Evolutionary conservation across 257 asterid species (phyloP).

Genomic region (Solanum stenotomum): DNA sequence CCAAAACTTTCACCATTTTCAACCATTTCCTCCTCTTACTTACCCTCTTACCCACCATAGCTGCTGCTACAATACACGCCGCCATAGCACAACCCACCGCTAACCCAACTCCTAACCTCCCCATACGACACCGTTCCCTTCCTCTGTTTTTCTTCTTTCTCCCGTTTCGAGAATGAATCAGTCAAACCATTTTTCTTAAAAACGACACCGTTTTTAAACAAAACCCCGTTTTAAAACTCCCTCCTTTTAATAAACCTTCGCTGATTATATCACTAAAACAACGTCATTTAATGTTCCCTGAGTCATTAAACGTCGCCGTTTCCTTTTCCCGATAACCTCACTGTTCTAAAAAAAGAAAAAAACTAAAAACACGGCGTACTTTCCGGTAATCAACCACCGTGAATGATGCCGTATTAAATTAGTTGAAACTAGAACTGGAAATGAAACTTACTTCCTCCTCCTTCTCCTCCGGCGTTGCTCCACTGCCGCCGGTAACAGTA

Average conservation of each 20-base stretch:
- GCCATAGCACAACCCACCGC: slow-evolving; percentile 72
- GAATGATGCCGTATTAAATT: background rate
- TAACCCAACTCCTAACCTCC: slow-evolving; percentile 48
- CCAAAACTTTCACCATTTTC: slow-evolving; percentile 14
- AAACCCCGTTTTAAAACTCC: slow-evolving; percentile 6
- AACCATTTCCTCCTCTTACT: slow-evolving; percentile 56
- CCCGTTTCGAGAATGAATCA: slow-evolving; percentile 13
- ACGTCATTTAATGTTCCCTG: background rate
- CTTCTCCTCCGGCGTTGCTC: background rate
- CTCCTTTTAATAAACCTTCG: background rate
- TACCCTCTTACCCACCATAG: slow-evolving; percentile 57
- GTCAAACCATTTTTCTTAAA: slow-evolving; percentile 17
- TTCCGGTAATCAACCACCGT: background rate
- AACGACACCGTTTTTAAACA: background rate
- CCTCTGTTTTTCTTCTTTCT: background rate
- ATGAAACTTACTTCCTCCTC: background rate
- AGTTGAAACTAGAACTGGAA: background rate
- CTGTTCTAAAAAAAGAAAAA: background rate
- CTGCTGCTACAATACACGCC: slow-evolving; percentile 58
- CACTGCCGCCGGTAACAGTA: background rate
- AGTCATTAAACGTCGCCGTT: background rate
- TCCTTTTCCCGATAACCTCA: background rate
- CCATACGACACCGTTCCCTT: slow-evolving; percentile 23
- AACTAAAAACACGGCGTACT: background rate
- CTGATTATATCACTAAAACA: background rate